Percentiles rank a stretch among this genome's conserved stretches.
Conservation (phyloP, 495 filamentous ascomycete species). For the Daldinia bambusicola region DNA sequence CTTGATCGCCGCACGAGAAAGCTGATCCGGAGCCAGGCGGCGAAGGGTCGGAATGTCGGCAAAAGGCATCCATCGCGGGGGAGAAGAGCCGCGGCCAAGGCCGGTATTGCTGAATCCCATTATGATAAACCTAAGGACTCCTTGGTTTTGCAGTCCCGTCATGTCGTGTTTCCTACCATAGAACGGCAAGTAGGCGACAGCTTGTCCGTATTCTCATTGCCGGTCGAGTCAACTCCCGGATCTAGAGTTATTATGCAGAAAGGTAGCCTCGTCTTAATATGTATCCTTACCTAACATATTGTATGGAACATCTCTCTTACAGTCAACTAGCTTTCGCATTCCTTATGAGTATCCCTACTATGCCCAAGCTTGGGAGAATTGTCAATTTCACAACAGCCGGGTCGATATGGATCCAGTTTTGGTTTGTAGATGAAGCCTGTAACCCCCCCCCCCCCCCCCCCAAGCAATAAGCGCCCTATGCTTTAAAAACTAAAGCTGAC, state of each 20-base stretch:
- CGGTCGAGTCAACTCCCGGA: background rate
- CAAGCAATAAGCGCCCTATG: too few species aligned
- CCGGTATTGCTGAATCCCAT: background rate
- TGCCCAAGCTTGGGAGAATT: background rate
- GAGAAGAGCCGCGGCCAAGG: background rate
- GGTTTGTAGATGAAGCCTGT: slow-evolving; percentile 7
- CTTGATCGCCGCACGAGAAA: background rate
- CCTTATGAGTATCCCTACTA: background rate
- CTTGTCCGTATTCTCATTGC: background rate
- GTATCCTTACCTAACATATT: background rate
- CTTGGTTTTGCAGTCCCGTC: background rate
- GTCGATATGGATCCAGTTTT: background rate
- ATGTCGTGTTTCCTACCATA: background rate
- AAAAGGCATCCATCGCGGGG: slow-evolving; percentile 5
- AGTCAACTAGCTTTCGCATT: background rate
- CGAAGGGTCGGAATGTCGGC: slow-evolving; percentile 6
- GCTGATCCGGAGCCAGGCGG: background rate
- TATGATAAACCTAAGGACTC: background rate
- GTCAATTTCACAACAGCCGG: background rate
- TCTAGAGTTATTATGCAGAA: background rate
- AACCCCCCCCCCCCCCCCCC: background rate
- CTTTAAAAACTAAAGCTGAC: too few species aligned
- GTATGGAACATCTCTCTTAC: background rate
- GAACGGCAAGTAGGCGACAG: background rate
- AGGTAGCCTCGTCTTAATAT: background rate